Percentiles rank a stretch among this genome's conserved stretches.
These are phyloP conservation scores for Vigna unguiculata DNA, from an alignment of 306 rosid genomes.

Conservation along the genomic window DNA sequence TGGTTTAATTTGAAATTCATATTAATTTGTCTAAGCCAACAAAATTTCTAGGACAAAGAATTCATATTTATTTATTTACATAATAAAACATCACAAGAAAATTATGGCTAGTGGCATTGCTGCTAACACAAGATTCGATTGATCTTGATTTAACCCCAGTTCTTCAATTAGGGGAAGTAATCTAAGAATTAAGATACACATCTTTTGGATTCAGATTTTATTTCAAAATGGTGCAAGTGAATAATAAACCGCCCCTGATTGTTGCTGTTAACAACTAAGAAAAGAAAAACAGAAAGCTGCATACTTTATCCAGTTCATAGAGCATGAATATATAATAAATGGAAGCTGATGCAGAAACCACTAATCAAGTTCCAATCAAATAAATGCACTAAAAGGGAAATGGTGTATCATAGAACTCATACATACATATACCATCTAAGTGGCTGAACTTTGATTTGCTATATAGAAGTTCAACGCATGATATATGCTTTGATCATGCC, in stretches of 20 bases:
- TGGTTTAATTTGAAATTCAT: no score
- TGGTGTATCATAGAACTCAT: conserved; percentile 50
- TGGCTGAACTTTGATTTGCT: conserved; percentile 31
- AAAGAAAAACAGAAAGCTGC: conserved; percentile 30
- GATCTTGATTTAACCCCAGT: no score
- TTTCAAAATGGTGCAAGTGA: conserved; percentile 25
- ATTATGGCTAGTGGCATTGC: no score
- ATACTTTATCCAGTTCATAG: conserved; percentile 48
- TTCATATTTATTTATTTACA: no score
- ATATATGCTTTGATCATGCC: not conserved
- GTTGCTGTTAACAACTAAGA: conserved; percentile 30
- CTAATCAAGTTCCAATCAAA: conserved; percentile 50
- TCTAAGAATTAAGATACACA: not conserved
- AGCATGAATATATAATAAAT: conserved; percentile 44
- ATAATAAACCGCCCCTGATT: conserved; percentile 2
- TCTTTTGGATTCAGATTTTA: not conserved
- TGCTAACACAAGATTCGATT: not conserved
- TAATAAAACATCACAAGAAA: no score
- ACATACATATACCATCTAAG: conserved; percentile 26
- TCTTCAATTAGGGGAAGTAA: no score
- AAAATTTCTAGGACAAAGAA: not conserved
- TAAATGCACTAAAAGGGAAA: conserved; percentile 44
- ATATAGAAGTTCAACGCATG: not conserved
- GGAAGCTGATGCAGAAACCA: conserved; percentile 71
- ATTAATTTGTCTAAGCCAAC: not conserved